Percentiles rank a stretch among this genome's conserved stretches.
Conservation (phyloP, 352 stramenopile genomes). For the Globisporangium polare region DNA sequence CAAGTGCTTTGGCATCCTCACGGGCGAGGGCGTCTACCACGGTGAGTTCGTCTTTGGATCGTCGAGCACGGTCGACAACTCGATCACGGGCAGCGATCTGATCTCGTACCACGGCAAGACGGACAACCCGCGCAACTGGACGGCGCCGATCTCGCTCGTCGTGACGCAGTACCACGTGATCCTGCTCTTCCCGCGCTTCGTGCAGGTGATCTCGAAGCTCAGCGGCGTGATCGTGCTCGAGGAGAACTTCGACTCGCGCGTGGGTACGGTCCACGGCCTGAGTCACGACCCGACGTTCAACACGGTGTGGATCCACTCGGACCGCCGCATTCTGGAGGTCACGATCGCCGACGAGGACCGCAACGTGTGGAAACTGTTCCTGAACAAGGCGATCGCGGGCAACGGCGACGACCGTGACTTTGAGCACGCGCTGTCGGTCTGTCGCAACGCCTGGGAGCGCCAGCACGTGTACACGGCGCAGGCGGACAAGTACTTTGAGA, state of each 20-base stretch:
- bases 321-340: constrained; percentile 74
- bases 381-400: constrained; percentile 83
- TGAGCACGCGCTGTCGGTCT: constrained; percentile 83
- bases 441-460: constrained; percentile 73
- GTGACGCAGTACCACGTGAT: constrained; percentile 93
- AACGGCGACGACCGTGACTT: constrained; percentile 81
- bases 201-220: constrained; percentile 87
- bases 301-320: constrained; percentile 81
- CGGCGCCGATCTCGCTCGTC: constrained; percentile 75
- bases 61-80: constrained; percentile 74
- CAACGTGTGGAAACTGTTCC: constrained; percentile 90
- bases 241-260: constrained; percentile 71
- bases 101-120: constrained; percentile 68
- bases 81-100: constrained; percentile 71
- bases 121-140: constrained; percentile 50
- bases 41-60: constrained; percentile 78
- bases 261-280: constrained; percentile 66
- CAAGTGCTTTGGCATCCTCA: constrained; percentile 90
- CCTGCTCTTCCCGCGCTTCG: constrained; percentile 72
- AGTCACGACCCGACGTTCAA: constrained; percentile 75
- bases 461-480: constrained; percentile 87
- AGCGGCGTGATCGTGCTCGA: constrained; percentile 86
- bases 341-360: constrained; percentile 86
- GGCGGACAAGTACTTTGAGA: constrained; percentile 89
- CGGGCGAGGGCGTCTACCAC: constrained; percentile 88